These are phyloP conservation scores for Chlorella variabilis DNA, from an alignment of 163 green algal species.

Conservation along the genomic window DNA sequence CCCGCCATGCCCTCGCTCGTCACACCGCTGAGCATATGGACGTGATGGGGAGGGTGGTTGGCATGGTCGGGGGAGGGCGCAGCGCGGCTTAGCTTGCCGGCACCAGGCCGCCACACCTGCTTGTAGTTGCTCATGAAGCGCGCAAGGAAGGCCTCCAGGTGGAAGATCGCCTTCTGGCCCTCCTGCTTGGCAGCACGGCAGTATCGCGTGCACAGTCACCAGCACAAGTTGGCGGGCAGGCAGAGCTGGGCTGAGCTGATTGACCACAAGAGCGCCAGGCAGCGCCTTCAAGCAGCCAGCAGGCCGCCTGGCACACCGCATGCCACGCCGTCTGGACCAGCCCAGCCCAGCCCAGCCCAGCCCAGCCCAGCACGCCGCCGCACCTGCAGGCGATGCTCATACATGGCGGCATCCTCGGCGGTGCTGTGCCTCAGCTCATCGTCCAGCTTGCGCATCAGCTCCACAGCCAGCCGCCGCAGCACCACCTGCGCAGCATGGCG, in stretches of 20 bases:
- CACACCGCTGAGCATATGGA: too few relatives aligned
- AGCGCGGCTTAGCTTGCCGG: too few relatives aligned
- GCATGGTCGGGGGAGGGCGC: too few relatives aligned
- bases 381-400: constrained; percentile 88
- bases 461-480: constrained; percentile 64
- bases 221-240: too few relatives aligned
- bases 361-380: not conserved
- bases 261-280: too few relatives aligned
- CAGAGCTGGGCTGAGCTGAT: too few relatives aligned
- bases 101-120: constrained; percentile 19
- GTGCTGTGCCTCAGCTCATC: constrained; percentile 86
- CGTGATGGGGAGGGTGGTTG: too few relatives aligned
- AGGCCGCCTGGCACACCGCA: not conserved
- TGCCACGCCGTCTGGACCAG: too few relatives aligned
- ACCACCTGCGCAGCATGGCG: constrained; percentile 48
- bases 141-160: constrained; percentile 98
- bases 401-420: constrained; percentile 76
- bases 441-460: constrained; percentile 87
- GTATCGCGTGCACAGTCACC: too few relatives aligned
- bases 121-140: constrained; percentile 97
- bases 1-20: too few relatives aligned
- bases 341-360: not conserved
- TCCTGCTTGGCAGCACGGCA: constrained; percentile 69
- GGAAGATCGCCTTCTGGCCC: constrained; percentile 96
- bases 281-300: not conserved